Evolutionary conservation across 352 stramenopile species (phyloP).

Genomic region (Globisporangium paroecandrum): DNA sequence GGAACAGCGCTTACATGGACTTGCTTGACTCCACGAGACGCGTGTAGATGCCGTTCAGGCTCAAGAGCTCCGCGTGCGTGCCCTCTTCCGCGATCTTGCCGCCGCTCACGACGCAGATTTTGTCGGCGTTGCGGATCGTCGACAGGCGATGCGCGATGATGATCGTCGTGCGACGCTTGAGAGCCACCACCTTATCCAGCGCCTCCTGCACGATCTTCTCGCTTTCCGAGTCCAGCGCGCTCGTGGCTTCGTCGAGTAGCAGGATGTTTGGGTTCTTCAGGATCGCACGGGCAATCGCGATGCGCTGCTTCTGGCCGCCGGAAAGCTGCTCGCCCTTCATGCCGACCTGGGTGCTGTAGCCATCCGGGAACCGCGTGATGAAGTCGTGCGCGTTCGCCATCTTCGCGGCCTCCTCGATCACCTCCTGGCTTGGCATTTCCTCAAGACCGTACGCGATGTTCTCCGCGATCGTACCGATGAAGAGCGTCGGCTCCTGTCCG

Average conservation of each 20-base stretch:
- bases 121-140: conserved; percentile 34
- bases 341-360: conserved; percentile 87
- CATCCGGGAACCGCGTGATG: conserved; percentile 74
- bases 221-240: conserved; percentile 83
- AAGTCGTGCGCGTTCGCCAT: conserved; percentile 88
- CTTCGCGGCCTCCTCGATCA: conserved; percentile 70
- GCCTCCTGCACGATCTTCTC: conserved; percentile 50
- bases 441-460: conserved; percentile 34
- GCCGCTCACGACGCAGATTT: conserved; percentile 28
- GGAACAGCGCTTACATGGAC: background rate
- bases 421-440: conserved; percentile 18
- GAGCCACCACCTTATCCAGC: conserved; percentile 26
- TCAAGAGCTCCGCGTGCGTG: conserved; percentile 24
- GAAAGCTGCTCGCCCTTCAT: conserved; percentile 27
- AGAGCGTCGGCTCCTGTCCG: conserved; percentile 2
- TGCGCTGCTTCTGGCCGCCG: conserved; percentile 96
- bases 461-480: conserved; percentile 1
- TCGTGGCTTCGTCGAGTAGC: conserved; percentile 72
- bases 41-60: conserved; percentile 21
- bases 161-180: conserved; percentile 66
- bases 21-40: conserved; percentile 15
- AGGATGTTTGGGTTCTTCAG: conserved; percentile 39
- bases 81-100: conserved; percentile 30
- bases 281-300: conserved; percentile 80
- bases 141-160: conserved; percentile 85